A percentile compares a stretch with the other conserved stretches of the same genome.
Evolutionary conservation across 495 filamentous ascomycete genomes (phyloP).

Genomic region (Evernia prunastri): DNA sequence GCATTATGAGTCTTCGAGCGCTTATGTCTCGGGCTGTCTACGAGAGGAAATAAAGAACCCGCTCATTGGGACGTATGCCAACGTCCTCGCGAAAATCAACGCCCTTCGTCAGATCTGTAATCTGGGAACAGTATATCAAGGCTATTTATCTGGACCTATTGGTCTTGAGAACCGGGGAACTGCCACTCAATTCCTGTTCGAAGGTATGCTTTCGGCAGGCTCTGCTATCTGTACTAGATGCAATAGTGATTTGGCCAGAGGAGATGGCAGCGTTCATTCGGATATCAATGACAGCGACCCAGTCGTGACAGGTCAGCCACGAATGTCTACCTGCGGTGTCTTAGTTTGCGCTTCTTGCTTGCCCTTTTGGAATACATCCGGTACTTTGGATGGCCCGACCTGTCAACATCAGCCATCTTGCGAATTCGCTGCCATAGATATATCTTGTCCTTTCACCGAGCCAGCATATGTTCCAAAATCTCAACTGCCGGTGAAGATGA

Average conservation of each 20-base stretch:
- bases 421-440: conserved; percentile 48
- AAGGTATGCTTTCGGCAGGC: conserved; percentile 17
- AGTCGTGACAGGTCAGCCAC: background rate
- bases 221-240: conserved; percentile 12
- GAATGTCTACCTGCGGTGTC: conserved; percentile 9
- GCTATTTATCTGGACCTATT: background rate
- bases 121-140: conserved; percentile 27
- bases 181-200: conserved; percentile 24
- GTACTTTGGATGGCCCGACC: background rate
- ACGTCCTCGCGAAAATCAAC: conserved; percentile 38
- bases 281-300: background rate
- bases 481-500: conserved; percentile 58
- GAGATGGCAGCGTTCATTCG: background rate
- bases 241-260: conserved; percentile 6
- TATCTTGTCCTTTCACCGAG: conserved; percentile 37
- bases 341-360: conserved; percentile 14
- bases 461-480: conserved; percentile 34
- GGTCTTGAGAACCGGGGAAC: background rate
- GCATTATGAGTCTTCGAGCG: conserved; percentile 28
- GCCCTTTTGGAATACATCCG: too few relatives aligned
- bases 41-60: background rate
- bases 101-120: conserved; percentile 39
- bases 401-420: conserved; percentile 18
- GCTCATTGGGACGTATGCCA: conserved; percentile 24
- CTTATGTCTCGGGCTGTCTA: conserved; percentile 22